Evolutionary conservation across 257 asterid genomes (phyloP), one percentile per base, ranked within the genome.

Genomic region (Gentiana straminea): DNA sequence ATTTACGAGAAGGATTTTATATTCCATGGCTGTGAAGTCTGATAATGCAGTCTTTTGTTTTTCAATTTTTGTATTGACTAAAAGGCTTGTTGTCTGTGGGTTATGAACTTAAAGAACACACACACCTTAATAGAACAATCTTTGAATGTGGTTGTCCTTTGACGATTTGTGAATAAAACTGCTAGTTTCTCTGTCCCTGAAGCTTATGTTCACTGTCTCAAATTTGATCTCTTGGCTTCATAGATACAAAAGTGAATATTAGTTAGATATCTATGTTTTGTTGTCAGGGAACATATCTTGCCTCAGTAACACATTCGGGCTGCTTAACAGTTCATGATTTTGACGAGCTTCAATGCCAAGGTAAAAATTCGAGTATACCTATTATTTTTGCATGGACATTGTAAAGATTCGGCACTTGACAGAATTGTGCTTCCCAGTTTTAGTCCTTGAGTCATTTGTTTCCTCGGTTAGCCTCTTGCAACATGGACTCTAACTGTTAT

Each of bases 291-390:
- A 83, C 78, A 60, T 90, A 90, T 72, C 68, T 90, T 79, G 98
- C 98, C 63, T 86, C 98, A 2, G 94, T 65, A 38, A 90, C 98
- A 67, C 81, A 71, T 60, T 66, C 86, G 61, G 95, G 98, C 44
- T 90, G 96, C 88, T 66, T 90, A 73, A 86, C 95, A 13, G 86
- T 90, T 71, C 98, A 90, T 51, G 95, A 86, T 75, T 90, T 80
- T 53, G 98, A 86, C 46, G 77, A 64, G 66, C 72, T 90, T 63
- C 74, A 53, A 66, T 68, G 67, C 61, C 68, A 77, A 58, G 98
- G 98, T 90, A 84, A 78, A 13, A 36, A 55, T 15, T 15, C 46
- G 34, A 41, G 15, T 8, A 2, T 8, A 10, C 24, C 3, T 5
- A 35, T 54, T 4, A 5, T 34, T 54, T 11, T 3, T 4, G 7